Conservation (phyloP, 176 grass and related monocot genomes). For the Microstegium vimineum region DNA sequence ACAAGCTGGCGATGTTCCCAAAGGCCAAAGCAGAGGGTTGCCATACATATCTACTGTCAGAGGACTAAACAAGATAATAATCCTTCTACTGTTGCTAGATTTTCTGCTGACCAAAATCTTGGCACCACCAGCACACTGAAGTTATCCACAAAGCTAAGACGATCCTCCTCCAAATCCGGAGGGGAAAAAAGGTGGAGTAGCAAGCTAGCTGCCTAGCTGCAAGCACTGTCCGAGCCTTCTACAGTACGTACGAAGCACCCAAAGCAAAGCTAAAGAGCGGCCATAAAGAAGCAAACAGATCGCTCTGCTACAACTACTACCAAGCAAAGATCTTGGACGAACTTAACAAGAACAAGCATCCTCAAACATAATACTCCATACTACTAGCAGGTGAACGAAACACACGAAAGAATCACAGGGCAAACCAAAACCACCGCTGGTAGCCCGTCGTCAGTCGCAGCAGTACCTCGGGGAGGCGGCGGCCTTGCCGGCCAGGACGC, state of each 20-base stretch:
- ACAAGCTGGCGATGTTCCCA: not conserved
- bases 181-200: no score
- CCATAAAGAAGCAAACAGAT: not conserved
- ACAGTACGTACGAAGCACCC: not conserved
- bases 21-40: not conserved
- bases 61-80: no score
- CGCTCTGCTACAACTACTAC: not conserved
- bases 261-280: not conserved
- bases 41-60: not conserved
- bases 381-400: not conserved
- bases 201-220: no score
- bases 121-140: not conserved
- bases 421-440: not conserved
- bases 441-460: not conserved
- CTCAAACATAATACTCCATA: no score
- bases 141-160: not conserved
- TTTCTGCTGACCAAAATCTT: not conserved
- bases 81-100: not conserved
- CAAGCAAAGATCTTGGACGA: constrained; percentile 11
- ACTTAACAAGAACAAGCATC: not conserved
- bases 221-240: not conserved
- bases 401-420: no score
- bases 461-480: constrained; percentile 58
- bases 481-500: constrained; percentile 48
- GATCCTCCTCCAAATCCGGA: no score